A percentile compares a stretch with the other conserved stretches of the same genome.
These are phyloP conservation scores for Nigrospora osmanthi DNA, from an alignment of 2,329 filamentous ascomycete genomes.

Conservation along the genomic window DNA sequence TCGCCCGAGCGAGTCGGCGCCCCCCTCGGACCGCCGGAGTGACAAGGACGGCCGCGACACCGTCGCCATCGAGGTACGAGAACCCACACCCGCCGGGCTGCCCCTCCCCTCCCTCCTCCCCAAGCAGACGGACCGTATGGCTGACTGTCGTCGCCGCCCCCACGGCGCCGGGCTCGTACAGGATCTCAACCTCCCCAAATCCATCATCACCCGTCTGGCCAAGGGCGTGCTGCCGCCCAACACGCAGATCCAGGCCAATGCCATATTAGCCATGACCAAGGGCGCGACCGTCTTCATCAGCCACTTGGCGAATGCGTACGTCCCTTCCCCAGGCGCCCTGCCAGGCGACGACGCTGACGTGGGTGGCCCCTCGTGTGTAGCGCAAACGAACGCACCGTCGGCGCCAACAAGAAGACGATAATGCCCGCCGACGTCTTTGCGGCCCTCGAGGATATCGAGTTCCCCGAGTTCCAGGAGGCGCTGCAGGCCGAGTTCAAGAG, in stretches of 20 bases:
- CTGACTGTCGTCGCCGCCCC: no score
- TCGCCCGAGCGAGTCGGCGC: conserved; percentile 15
- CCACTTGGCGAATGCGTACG: conserved; percentile 68
- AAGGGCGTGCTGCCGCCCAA: conserved; percentile 75
- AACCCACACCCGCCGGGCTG: background rate
- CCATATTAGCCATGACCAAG: conserved; percentile 70
- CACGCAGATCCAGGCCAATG: conserved; percentile 78
- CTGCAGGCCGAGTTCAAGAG: conserved; percentile 72
- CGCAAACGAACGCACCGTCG: conserved; percentile 63
- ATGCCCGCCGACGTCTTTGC: conserved; percentile 68
- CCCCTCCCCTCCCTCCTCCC: no score
- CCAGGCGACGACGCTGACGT: background rate
- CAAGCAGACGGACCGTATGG: no score
- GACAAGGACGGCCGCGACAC: conserved; percentile 32
- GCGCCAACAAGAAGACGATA: conserved; percentile 70
- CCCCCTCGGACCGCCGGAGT: conserved; percentile 21
- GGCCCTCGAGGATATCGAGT: conserved; percentile 70
- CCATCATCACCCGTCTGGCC: conserved; percentile 70
- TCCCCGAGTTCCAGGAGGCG: conserved; percentile 59
- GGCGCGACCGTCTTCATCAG: conserved; percentile 79
- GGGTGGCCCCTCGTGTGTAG: conserved; percentile 29
- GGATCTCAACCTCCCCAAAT: conserved; percentile 73
- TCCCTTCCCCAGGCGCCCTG: conserved; percentile 8
- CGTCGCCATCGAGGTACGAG: conserved; percentile 44
- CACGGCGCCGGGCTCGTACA: conserved; percentile 18